Conservation (phyloP, 768 basidiomycete genomes). For the Leucogyrophana mollusca region DNA sequence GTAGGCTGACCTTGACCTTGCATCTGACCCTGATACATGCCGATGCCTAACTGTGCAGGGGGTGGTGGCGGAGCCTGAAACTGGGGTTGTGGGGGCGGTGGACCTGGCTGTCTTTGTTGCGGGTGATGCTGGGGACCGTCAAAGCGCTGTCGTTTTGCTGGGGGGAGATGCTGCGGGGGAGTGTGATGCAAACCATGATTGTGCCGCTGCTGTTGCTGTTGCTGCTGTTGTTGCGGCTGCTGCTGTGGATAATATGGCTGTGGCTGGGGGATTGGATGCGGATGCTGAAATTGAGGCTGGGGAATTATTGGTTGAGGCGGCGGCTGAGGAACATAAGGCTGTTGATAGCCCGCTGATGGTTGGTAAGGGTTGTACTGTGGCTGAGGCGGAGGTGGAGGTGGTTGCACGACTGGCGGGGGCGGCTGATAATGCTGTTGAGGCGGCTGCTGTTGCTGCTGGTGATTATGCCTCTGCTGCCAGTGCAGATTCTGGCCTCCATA, state of each 20-base stretch:
- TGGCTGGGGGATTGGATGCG: conserved; percentile 35
- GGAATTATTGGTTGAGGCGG: conserved; percentile 50
- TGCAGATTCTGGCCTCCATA: conserved; percentile 69
- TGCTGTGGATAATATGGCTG: conserved; percentile 42
- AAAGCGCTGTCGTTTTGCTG: conserved; percentile 88
- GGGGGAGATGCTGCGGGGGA: conserved; percentile 81
- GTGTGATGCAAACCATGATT: conserved; percentile 56
- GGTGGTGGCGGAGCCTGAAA: conserved; percentile 39
- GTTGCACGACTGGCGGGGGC: conserved; percentile 51
- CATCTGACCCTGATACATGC: conserved; percentile 27
- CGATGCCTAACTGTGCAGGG: conserved; percentile 16
- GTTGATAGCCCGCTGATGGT: conserved; percentile 61
- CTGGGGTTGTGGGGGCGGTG: conserved; percentile 61
- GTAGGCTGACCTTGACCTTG: conserved; percentile 40
- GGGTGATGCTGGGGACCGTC: conserved; percentile 59
- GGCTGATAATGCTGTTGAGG: conserved; percentile 50
- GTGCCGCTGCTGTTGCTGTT: conserved; percentile 43
- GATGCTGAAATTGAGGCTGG: conserved; percentile 48
- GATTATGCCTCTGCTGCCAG: conserved; percentile 70
- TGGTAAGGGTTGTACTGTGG: conserved; percentile 78
- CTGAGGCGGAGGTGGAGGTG: conserved; percentile 50
- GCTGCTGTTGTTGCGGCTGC: conserved; percentile 32
- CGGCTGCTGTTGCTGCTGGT: conserved; percentile 47
- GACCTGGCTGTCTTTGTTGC: conserved; percentile 45
- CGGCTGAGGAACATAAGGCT: conserved; percentile 66